Evolutionary conservation across 257 asterid species (phyloP), one percentile per base, ranked within the genome.

Genomic region (Solanum ossicruentum): DNA sequence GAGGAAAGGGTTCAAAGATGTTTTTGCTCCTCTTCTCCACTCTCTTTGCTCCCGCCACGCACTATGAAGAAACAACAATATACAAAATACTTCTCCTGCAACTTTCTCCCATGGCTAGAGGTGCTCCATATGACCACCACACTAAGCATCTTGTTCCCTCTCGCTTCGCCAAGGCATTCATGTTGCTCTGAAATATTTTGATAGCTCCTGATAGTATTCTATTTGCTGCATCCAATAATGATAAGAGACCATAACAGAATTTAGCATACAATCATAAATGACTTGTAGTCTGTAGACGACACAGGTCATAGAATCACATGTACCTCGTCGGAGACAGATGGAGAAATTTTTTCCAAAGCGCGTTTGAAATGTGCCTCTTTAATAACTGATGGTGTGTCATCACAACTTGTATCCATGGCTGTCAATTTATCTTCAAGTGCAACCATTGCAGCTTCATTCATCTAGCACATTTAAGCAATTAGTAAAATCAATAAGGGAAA

Each of bases 311-410:
- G 32, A 69, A 54, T 52, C 65, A 18, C 7, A 7, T 79, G 72
- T 78, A 93, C 97, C 92, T 89, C 63, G 15, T 92, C 86, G 11
- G 97, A 90, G 72, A 96, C 98, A 1, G 99, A 96, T 12, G 97
- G 95, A 17, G 93, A 88, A 49, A 89, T 86, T 86, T 89, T 92
- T 84, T 87, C 83, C 85, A 93, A 83, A n/a, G 97, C 96, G 54
- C 49, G 88, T 86, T 57, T 88, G 89, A 96, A 90, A 88, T 96
- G 98, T 52, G 49, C 83, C 1, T 90, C 89, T 88, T 89, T 93
- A 87, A 94, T 91, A 86, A 94, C 87, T 69, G 86, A 58, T 43
- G 85, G 57, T 72, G 52, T 55, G 80, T 88, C 87, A 86, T 82
- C 85, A 21, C 72, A 80, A 81, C 84, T 69, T 79, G 58, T 23